A percentile compares a stretch with the other conserved stretches of the same genome.
Conservation (phyloP, 306 rosid genomes). For the Rosa chinensis region DNA sequence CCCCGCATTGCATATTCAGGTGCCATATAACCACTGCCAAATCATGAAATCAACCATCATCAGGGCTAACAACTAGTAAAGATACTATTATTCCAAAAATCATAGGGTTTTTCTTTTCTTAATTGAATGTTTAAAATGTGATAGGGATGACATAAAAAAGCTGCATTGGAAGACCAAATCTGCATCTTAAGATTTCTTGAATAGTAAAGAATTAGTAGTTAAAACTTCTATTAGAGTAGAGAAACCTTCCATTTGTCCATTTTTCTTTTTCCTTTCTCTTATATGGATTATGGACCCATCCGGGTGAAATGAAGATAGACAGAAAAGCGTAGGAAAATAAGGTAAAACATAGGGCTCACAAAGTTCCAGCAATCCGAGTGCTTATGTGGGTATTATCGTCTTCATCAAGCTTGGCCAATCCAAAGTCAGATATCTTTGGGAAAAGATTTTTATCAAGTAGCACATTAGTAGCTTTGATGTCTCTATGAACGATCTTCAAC, state of each 20-base stretch:
- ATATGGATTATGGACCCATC: too few species aligned
- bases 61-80: not conserved
- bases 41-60: not conserved
- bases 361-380: slow-evolving; percentile 69
- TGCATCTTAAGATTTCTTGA: too few species aligned
- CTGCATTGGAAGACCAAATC: too few species aligned
- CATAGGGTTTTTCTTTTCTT: too few species aligned
- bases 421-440: slow-evolving; percentile 73
- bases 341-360: slow-evolving; percentile 35
- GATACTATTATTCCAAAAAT: too few species aligned
- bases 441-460: slow-evolving; percentile 66
- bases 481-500: slow-evolving; percentile 75
- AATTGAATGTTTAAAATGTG: too few species aligned
- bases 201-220: too few species aligned
- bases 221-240: too few species aligned
- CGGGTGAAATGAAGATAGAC: too few species aligned
- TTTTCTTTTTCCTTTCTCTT: too few species aligned
- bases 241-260: too few species aligned
- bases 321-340: not conserved
- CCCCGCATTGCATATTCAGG: slow-evolving; percentile 71
- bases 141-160: too few species aligned
- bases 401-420: slow-evolving; percentile 75
- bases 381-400: slow-evolving; percentile 66
- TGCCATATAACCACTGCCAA: slow-evolving; percentile 51
- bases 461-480: slow-evolving; percentile 77